phyloP scores from a whole-genome alignment of 208 protist species.

The Entamoeba invadens region DNA sequence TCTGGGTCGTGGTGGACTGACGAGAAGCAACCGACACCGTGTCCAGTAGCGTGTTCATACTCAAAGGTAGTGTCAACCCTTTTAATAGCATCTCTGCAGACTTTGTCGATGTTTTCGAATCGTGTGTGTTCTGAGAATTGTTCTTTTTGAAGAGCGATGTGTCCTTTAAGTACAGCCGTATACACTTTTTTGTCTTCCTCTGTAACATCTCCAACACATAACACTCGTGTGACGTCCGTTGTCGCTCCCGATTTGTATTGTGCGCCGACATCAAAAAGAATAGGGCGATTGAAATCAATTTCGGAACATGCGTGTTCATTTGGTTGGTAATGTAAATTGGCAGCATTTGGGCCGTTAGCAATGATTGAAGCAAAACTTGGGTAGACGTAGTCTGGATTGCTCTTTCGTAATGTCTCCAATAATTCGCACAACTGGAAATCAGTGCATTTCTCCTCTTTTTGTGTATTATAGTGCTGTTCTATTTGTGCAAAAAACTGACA shows the following conservation, averaged over 20 bases:
- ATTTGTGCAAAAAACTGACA: background rate
- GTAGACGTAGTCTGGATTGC: background rate
- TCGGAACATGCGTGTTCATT: background rate
- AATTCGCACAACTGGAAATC: background rate
- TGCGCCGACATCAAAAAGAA: slow-evolving; percentile 7
- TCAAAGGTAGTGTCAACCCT: slow-evolving; percentile 14
- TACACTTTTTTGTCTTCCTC: background rate
- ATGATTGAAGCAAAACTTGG: slow-evolving; percentile 8
- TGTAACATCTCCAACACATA: background rate
- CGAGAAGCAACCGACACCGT: slow-evolving; percentile 33
- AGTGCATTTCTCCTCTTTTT: too few relatives aligned
- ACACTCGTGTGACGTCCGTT: background rate
- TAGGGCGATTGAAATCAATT: background rate
- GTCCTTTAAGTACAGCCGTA: background rate
- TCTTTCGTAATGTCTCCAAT: background rate
- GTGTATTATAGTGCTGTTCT: background rate
- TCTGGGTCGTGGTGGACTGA: slow-evolving; percentile 37
- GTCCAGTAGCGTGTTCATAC: slow-evolving; percentile 37
- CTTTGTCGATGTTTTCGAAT: background rate
- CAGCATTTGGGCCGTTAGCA: background rate
- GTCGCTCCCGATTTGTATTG: background rate
- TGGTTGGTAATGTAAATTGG: slow-evolving; percentile 6
- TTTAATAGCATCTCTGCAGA: background rate
- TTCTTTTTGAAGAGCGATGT: background rate
- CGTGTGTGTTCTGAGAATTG: background rate